Conservation (phyloP, 768 basidiomycete genomes). For the Sarcomyxa edulis region DNA sequence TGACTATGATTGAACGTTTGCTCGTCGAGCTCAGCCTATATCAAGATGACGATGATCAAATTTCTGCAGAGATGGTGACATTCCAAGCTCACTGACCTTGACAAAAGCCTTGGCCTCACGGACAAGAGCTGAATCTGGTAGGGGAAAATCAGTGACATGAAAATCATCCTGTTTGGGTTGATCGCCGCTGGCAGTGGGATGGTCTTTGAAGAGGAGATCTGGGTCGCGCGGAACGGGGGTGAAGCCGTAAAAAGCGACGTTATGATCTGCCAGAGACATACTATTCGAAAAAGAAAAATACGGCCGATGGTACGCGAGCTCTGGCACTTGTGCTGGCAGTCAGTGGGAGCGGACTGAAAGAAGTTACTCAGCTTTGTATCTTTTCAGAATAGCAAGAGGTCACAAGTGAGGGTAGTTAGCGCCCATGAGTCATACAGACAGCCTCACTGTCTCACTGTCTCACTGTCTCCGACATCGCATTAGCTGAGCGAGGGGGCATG, state of each 20-base stretch:
- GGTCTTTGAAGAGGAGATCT: conserved; percentile 39
- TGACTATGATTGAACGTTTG: conserved; percentile 45
- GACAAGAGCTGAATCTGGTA: conserved; percentile 36
- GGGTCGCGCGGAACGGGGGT: conserved; percentile 44
- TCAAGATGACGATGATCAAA: neutral
- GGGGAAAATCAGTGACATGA: conserved; percentile 33
- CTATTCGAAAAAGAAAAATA: too few relatives aligned
- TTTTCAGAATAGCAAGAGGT: too few relatives aligned
- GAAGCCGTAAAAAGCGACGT: conserved; percentile 37
- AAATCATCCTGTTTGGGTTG: conserved; percentile 38
- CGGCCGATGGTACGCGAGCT: too few relatives aligned
- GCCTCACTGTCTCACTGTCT: too few relatives aligned
- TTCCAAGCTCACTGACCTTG: conserved; percentile 17
- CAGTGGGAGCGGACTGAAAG: too few relatives aligned
- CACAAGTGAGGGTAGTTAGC: too few relatives aligned
- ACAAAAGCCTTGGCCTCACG: conserved; percentile 34
- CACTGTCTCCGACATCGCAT: too few relatives aligned
- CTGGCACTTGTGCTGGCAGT: too few relatives aligned
- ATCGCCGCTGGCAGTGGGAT: conserved; percentile 36
- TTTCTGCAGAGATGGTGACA: neutral
- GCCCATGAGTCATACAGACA: too few relatives aligned
- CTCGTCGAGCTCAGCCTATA: conserved; percentile 35
- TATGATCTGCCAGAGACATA: too few relatives aligned
- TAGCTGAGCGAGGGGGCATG: too few relatives aligned
- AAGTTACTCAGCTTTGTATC: too few relatives aligned